Base-by-base conservation (phyloP, 148 eudicot species). In the Rhododendron ovatum region DNA sequence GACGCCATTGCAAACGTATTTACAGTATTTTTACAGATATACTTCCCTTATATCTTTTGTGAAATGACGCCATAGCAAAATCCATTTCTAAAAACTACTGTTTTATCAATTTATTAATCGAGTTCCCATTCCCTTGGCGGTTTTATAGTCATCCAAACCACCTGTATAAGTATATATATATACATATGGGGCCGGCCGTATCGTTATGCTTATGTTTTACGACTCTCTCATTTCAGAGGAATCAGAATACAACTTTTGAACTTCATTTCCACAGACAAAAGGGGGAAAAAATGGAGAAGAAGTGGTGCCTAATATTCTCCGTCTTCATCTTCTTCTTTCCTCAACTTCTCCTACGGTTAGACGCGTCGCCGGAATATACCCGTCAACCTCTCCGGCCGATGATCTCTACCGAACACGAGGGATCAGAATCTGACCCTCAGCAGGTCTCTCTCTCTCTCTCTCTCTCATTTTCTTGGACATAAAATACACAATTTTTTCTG, bases 351-450 rank as follows among this genome's bases (percentile, higher is more conserved):
- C 48, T 51, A 11, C 51, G 26, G 80, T 78, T 84, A 4, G 55
- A 48, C 12, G 88, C 89, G 2, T 83, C 91, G 3, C 24, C 65
- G 3, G 90, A 92, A 65, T 94, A 86, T 74, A 59, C 81, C 85
- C 94, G 96, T 3, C 96, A 85, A 3, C 65, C 86, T 28, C 90
- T 91, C 82, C 93, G 93, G 6, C 86, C 84, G 7, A 26, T 90
- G 51, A 43, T 92, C 80, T 17, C 87, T 85, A 89, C 90, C 14
- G 45, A 88, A 8, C 93, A 91, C 82, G 47, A 76, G 6, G 88
- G 93, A 2, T 90, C 93, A 2, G 88, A 86, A 15, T 86, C 89
- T 11, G 91, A 91, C 13, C 94, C 96, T 76, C 92, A 94, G 86
- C 94, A 92, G 94, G 94, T 92, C 43, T 76, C 79, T 78, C 45